These are phyloP conservation scores for Metarhizium guizhouense DNA, from an alignment of 2,329 filamentous ascomycete species.

Conservation along the genomic window DNA sequence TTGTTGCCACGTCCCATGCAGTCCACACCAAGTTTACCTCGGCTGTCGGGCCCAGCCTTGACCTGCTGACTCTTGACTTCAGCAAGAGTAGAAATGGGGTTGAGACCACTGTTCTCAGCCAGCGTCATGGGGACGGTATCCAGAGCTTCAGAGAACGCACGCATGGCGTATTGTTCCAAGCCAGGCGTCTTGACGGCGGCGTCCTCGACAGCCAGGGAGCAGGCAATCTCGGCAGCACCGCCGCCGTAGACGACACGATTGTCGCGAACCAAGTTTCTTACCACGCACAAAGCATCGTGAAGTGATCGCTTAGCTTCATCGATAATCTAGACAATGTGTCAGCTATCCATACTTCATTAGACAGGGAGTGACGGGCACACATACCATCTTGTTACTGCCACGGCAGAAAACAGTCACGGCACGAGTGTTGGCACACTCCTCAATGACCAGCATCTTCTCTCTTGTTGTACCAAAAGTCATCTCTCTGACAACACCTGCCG, in stretches of 20 bases:
- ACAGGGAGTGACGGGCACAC: slow-evolving; percentile 15
- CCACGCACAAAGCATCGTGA: slow-evolving; percentile 94
- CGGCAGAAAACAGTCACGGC: slow-evolving; percentile 94
- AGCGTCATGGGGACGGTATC: slow-evolving; percentile 92
- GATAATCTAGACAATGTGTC: slow-evolving; percentile 60
- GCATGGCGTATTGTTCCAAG: slow-evolving; percentile 99
- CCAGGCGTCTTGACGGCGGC: slow-evolving; percentile 90
- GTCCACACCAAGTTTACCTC: slow-evolving; percentile 77
- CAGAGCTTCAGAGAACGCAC: slow-evolving; percentile 90
- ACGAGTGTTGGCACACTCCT: slow-evolving; percentile 96
- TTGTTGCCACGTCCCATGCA: slow-evolving; percentile 95
- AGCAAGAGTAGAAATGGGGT: slow-evolving; percentile 90
- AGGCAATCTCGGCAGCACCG: slow-evolving; percentile 93
- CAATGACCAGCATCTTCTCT: slow-evolving; percentile 99
- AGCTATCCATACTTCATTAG: background rate
- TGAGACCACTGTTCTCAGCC: slow-evolving; percentile 93
- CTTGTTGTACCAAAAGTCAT: slow-evolving; percentile 95
- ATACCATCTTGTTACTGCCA: slow-evolving; percentile 98
- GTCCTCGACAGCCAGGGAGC: slow-evolving; percentile 91
- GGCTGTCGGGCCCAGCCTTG: slow-evolving; percentile 48
- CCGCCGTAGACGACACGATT: slow-evolving; percentile 97
- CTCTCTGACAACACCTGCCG: slow-evolving; percentile 81
- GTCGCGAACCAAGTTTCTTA: slow-evolving; percentile 90
- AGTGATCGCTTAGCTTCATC: slow-evolving; percentile 97
- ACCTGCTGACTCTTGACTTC: slow-evolving; percentile 95